Evolutionary conservation across 768 basidiomycete genomes (phyloP), one percentile per base, ranked within the genome.

Genomic region (Boletus sp.): DNA sequence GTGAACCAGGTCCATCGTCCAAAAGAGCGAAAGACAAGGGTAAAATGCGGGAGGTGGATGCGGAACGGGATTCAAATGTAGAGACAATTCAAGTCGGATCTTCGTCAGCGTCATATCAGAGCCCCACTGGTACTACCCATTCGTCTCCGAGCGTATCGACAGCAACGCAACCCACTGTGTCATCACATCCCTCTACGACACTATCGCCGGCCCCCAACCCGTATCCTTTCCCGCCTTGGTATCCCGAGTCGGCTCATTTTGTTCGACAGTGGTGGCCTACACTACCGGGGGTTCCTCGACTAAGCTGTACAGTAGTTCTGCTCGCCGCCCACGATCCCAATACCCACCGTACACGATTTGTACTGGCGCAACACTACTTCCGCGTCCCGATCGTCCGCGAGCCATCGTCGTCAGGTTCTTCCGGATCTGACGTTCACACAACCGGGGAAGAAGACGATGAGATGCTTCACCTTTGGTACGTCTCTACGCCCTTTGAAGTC

Each of bases 251-350:
- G 49, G 87, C 86, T 1, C 87, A 89, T 71, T 90, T 89, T 57
- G 87, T 90, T 6, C 82, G 88, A 11, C 88, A 90, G 58, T 90
- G 88, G 88, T 90, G 88, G 88, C 88, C 88, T 2, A 83, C 81
- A 3, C 71, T 89, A 4, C 78, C 83, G 0, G 76, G 78, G 1
- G 80, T 89, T 12, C 88, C 85, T 2, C 77, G 83, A 28, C 78
- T 88, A 9, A 88, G 86, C 70, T 89, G 86, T 63, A 87, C 87
- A 0, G 87, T 89, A 20, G 80, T 89, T 20, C 77, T 90, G 1
- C 79, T 89, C 4, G 83, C 85, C 0, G 76, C 79, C 11, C 85
- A 87, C 56, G 82, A 88, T 60, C 79, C 76, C n/a, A 71, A 76
- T 8, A 84, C 83, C 15, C 84, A 85, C 56, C 76, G 77, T 3